Base-by-base conservation (phyloP, 176 grass and related monocot genomes). In the Oryza officinalis region DNA sequence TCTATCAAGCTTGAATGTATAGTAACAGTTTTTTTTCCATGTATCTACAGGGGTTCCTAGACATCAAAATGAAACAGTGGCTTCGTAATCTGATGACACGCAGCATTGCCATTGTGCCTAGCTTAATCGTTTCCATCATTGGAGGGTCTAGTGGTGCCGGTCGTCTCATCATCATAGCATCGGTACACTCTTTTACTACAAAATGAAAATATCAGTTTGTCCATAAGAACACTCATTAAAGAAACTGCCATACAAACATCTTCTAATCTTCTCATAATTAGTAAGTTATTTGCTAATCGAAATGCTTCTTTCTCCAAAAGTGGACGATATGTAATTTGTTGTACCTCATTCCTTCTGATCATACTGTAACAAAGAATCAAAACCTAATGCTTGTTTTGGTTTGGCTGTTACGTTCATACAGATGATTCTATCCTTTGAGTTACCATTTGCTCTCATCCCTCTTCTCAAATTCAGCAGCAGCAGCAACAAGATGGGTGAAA, bases 401-500 rank as follows among this genome's bases (percentile, higher is more conserved):
- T 60, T 74, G 18, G 0, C 1, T 80, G 12, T 65, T 25, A 17
- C 13, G 68, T 45, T 70, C 47, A 50, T 84, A 54, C 84, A 97
- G 95, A 94, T 97, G 95, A 94, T 97, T 40, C 83, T 97, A 2
- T 97, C 95, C 13, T 84, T 97, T 76, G 92, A 97, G 81, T 84
- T 97, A 10, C 95, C 95, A 57, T 97, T 97, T 86, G 75, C 92
- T 86, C 92, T 97, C 17, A 93, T 94, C 40, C 95, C 95, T 72
- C 95, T 97, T 71, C 95, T 97, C 50, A 97, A 94, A 73, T 97
- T 97, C 81, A 97, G 95, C 86, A 89, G 92, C 77, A 89, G 90
- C 32, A 67, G 43, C 45, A 94, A 84, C 13, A 97, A 91, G 47
- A 92, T 97, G 95, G 95, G 95, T 11, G 79, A 87, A 31, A 87